These are phyloP conservation scores for Pleurotus platypus DNA, from an alignment of 768 basidiomycete genomes.

Conservation along the genomic window DNA sequence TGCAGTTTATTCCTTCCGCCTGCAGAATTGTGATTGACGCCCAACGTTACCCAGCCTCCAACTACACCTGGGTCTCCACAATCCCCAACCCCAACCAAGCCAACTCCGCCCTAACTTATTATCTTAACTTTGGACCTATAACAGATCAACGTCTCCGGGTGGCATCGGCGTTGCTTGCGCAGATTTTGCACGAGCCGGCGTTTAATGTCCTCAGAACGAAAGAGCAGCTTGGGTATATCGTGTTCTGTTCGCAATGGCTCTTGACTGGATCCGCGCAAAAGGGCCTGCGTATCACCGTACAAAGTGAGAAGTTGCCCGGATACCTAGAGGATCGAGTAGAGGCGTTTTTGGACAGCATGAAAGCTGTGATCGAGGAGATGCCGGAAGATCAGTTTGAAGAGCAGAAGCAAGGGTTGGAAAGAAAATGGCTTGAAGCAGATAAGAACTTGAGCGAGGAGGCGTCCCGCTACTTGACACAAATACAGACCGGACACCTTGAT, in stretches of 20 bases:
- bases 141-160: slow-evolving; percentile 64
- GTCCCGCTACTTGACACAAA: slow-evolving; percentile 61
- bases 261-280: slow-evolving; percentile 64
- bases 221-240: slow-evolving; percentile 95
- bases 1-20: slow-evolving; percentile 22
- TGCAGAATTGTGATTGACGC: not conserved
- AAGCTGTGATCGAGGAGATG: slow-evolving; percentile 65
- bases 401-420: slow-evolving; percentile 74
- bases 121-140: slow-evolving; percentile 71
- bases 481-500: slow-evolving; percentile 80
- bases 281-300: slow-evolving; percentile 81
- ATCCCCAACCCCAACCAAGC: slow-evolving; percentile 83
- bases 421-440: slow-evolving; percentile 78
- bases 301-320: slow-evolving; percentile 77
- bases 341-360: slow-evolving; percentile 78
- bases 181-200: slow-evolving; percentile 87
- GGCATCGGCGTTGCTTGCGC: slow-evolving; percentile 65
- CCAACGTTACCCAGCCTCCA: slow-evolving; percentile 46
- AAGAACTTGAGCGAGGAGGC: slow-evolving; percentile 89
- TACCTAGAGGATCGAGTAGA: slow-evolving; percentile 89
- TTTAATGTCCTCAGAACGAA: slow-evolving; percentile 90
- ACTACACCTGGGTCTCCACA: slow-evolving; percentile 59
- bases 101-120: slow-evolving; percentile 87
- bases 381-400: slow-evolving; percentile 66
- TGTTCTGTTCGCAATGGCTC: slow-evolving; percentile 55